Evolutionary conservation across 2,329 filamentous ascomycete genomes (phyloP), one percentile per base, ranked within the genome.

Genomic region (Rutstroemia sp.): DNA sequence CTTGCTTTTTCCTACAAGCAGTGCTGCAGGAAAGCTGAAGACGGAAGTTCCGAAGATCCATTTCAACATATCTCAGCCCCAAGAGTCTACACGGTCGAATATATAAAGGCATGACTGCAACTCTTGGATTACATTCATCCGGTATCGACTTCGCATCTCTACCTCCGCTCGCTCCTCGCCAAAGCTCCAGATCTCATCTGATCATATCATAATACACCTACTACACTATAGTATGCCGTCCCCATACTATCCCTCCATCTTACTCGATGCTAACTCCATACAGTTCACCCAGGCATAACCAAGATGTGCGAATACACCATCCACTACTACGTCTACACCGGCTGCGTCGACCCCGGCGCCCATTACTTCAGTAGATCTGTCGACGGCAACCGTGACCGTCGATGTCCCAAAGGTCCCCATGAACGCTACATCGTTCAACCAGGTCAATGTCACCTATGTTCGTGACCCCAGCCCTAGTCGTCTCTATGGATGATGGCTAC

Each of bases 311-410:
- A 78, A 66, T 88, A 85, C 67, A 86, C 83, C 66, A 87, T 86
- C 66, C 88, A 88, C 71, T 89, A 86, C 70, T 89, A 88, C 72
- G 84, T 90, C 70, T 89, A 89, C 73, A 84, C 83, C 57, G 78
- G 81, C 45, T 90, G 87, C 67, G 71, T 78, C 56, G 84, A 89
- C 66, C 86, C 86, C 0, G 82, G 81, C 42, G 76, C 80, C 16
- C 87, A 90, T 70, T 89, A 88, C 71, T 85, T 87, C 69, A 78
- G 81, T 61, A 88, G 84, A 1, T 82, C 82, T 1, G 75, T 85
- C 52, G 87, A 90, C 64, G 86, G 85, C 56, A 81, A 75, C 67
- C 77, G 76, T 60, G 78, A 82, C 57, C 72, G 76, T 34, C 74
- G 78, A 34, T 90, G 87, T 64, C 67, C 78, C 5, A 76, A 78